Percentiles rank a stretch among this genome's conserved stretches.
These are phyloP conservation scores for Zygosaccharomyces sapae DNA, from an alignment of 1,139 yeast species.

Conservation along the genomic window DNA sequence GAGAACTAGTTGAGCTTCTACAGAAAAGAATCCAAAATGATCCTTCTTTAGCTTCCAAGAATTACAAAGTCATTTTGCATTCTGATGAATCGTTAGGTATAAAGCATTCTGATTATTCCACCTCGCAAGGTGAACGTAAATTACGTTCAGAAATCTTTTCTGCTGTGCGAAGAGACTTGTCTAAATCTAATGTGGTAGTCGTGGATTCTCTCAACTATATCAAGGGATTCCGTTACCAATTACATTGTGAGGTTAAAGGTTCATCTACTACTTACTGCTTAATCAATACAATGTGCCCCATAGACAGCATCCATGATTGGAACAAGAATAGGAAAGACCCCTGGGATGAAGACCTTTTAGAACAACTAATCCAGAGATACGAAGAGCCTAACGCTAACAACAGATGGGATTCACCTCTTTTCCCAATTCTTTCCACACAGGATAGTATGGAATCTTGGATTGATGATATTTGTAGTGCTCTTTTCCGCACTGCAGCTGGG, in stretches of 20 bases:
- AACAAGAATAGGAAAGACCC: conserved; percentile 41
- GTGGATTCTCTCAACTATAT: conserved; percentile 85
- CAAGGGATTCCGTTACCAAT: conserved; percentile 90
- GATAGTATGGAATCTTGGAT: conserved; percentile 45
- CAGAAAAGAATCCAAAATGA: conserved; percentile 53
- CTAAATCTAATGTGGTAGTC: conserved; percentile 67
- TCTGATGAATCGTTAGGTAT: conserved; percentile 78
- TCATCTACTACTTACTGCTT: conserved; percentile 79
- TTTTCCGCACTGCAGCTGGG: conserved; percentile 40
- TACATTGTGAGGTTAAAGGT: conserved; percentile 89
- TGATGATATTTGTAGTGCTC: conserved; percentile 70
- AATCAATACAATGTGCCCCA: conserved; percentile 69
- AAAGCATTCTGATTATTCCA: conserved; percentile 59
- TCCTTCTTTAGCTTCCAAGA: conserved; percentile 34
- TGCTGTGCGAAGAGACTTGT: conserved; percentile 78
- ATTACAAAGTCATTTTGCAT: conserved; percentile 61
- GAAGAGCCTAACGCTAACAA: conserved; percentile 88
- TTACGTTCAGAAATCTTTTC: conserved; percentile 83
- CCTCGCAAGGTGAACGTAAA: conserved; percentile 69
- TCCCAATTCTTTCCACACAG: conserved; percentile 61
- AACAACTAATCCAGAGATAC: conserved; percentile 73
- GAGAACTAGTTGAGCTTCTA: conserved; percentile 47
- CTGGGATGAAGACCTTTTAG: conserved; percentile 69
- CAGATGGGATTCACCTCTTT: conserved; percentile 93
- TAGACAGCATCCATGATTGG: conserved; percentile 60